phyloP scores from a whole-genome alignment of 2,329 filamentous ascomycete species.

The Aspergillus carbonarius region DNA sequence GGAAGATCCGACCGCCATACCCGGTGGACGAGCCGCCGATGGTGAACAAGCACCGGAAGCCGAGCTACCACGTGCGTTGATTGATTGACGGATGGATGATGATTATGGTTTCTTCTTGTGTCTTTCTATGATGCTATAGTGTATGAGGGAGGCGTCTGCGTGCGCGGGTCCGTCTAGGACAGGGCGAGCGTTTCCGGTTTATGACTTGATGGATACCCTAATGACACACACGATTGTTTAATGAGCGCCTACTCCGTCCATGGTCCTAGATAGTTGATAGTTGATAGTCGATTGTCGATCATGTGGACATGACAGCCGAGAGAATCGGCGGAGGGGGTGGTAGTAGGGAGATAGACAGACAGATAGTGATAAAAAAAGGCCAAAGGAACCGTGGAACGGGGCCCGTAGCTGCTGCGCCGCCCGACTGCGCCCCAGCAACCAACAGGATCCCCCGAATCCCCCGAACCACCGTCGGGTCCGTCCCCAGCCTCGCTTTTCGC shows the following conservation, averaged over 20 bases:
- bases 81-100: constrained; percentile 27
- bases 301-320: too few relatives aligned
- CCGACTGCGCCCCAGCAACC: neutral
- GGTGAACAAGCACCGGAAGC: constrained; percentile 84
- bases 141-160: neutral
- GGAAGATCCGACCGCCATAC: constrained; percentile 63
- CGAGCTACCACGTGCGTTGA: constrained; percentile 63
- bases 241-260: neutral
- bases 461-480: neutral
- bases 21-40: constrained; percentile 75
- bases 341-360: too few relatives aligned
- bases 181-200: neutral
- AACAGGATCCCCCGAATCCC: neutral
- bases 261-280: too few relatives aligned
- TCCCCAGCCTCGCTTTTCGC: neutral
- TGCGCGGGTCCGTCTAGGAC: neutral
- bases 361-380: too few relatives aligned
- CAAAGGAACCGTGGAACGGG: neutral
- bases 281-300: too few relatives aligned
- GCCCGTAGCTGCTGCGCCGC: neutral
- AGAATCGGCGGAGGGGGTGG: too few relatives aligned
- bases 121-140: constrained; percentile 11
- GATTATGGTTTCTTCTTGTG: constrained; percentile 9
- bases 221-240: neutral
- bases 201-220: constrained; percentile 9